phyloP scores from a whole-genome alignment of 2,329 filamentous ascomycete species.

The Ascochyta pisi region DNA sequence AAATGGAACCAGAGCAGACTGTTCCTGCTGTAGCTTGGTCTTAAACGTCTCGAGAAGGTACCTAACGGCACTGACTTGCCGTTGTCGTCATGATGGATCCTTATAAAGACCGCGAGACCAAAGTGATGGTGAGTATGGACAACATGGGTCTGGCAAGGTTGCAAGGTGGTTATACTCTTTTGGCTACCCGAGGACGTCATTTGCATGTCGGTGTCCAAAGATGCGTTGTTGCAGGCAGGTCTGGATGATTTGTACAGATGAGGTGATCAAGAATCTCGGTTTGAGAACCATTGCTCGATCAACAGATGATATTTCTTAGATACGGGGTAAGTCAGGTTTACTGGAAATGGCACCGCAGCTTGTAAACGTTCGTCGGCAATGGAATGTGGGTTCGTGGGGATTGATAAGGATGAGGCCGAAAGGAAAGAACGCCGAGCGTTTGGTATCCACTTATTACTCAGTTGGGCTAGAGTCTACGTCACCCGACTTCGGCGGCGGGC shows the following conservation, averaged over 20 bases:
- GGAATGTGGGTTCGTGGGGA: neutral
- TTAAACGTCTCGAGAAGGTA: too few species aligned
- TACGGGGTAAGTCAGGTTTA: neutral
- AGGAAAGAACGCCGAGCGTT: conserved; percentile 5
- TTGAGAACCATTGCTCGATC: neutral
- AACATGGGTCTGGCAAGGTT: too few species aligned
- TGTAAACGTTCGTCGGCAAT: neutral
- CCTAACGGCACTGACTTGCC: too few species aligned
- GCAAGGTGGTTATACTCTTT: too few species aligned
- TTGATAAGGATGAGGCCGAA: conserved; percentile 5
- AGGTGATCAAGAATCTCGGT: neutral
- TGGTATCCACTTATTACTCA: neutral
- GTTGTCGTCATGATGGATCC: too few species aligned
- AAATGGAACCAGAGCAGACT: neutral
- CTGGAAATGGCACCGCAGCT: neutral
- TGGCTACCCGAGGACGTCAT: too few species aligned
- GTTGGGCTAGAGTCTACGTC: conserved; percentile 7
- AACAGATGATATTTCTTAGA: neutral
- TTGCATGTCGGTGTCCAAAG: neutral
- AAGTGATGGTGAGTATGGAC: too few species aligned
- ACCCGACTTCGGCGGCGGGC: conserved; percentile 15
- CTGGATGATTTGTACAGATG: neutral
- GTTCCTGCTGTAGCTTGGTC: neutral
- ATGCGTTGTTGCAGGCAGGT: neutral
- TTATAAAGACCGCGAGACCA: too few species aligned